A percentile compares a stretch with the other conserved stretches of the same genome.
Conservation (phyloP, 352 stramenopile species). For the Pythium folliculosum region DNA sequence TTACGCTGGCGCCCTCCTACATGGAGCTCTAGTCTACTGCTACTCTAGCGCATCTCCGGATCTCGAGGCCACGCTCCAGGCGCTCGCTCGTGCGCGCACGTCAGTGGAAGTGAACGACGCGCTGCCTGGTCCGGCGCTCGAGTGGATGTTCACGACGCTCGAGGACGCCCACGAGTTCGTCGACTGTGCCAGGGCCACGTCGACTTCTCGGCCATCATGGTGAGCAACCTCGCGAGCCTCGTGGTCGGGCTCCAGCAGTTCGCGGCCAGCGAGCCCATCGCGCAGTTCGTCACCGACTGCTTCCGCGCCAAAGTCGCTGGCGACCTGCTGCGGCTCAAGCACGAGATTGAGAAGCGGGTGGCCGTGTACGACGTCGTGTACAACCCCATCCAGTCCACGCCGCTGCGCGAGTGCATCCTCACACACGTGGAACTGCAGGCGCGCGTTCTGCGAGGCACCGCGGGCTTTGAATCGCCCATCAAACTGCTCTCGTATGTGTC, state of each 20-base stretch:
- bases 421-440: constrained; percentile 66
- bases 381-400: constrained; percentile 43
- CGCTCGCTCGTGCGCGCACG: constrained; percentile 15
- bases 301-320: constrained; percentile 46
- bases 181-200: constrained; percentile 46
- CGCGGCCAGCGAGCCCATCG: constrained; percentile 42
- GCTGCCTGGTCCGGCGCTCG: constrained; percentile 19
- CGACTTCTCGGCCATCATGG: constrained; percentile 40
- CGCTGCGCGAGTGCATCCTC: constrained; percentile 53
- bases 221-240: constrained; percentile 51
- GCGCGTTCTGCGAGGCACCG: constrained; percentile 28
- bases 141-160: constrained; percentile 28
- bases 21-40: constrained; percentile 9
- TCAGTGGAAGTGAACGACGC: constrained; percentile 23
- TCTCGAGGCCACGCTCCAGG: constrained; percentile 12
- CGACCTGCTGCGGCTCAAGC: constrained; percentile 61
- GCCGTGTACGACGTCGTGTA: constrained; percentile 73
- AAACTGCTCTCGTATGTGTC: constrained; percentile 65
- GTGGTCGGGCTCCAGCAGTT: constrained; percentile 60
- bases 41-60: constrained; percentile 14
- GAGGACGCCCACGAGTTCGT: constrained; percentile 71
- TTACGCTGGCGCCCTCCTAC: neutral
- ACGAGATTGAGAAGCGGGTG: constrained; percentile 70
- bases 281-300: constrained; percentile 56
- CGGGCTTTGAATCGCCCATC: constrained; percentile 45